Base-by-base conservation (phyloP, 2,329 filamentous ascomycete genomes). In the Monilinia fructicola region DNA sequence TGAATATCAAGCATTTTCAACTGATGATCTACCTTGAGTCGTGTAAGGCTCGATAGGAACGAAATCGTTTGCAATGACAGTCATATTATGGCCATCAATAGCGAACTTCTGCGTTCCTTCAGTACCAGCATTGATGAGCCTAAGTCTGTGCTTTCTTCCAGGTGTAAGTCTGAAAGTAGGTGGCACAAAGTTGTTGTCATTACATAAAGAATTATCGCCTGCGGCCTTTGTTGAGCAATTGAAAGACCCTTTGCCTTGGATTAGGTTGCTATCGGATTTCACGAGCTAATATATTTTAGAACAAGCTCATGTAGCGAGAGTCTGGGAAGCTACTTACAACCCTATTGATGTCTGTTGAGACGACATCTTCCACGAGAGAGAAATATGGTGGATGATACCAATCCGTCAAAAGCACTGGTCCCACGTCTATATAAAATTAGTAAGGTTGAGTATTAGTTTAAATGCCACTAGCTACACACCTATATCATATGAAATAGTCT, bases 1-100 rank as follows among this genome's bases (percentile, higher is more conserved):
- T 14, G 40, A 21, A 14, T 12, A 31, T 26, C 18, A 5, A 16
- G 10, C 46, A 23, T 18, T 28, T 28, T 2, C 14, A n/a, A 4
- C 1, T 18, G 14, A 38, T 38, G 26, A 85, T 28, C 90, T 78
- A 9, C 85, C 81, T 14, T 84, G 78, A 0, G 86, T 87, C 1
- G 82, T 79, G 74, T 89, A 91, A 0, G 89, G 87, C 64, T 84
- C 73, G 14, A 89, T 79, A 0, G 85, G 84, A 0, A 88, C 84
- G 16, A 81, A 75, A 54, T 88, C 81, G 73, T 91, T 91, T 76
- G 88, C 88, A 59, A 92, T 81, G 7, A 83, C 84, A 0, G 87
- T 89, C 2, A 86, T 72, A 4, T 82, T 86, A 64, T 82, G 73
- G 1, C 81, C 82, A 62, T 85, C 81, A 31, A 78, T 78, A 1